Conservation (phyloP, 208 protist genomes). For the Vickermania spadyakhi region DNA sequence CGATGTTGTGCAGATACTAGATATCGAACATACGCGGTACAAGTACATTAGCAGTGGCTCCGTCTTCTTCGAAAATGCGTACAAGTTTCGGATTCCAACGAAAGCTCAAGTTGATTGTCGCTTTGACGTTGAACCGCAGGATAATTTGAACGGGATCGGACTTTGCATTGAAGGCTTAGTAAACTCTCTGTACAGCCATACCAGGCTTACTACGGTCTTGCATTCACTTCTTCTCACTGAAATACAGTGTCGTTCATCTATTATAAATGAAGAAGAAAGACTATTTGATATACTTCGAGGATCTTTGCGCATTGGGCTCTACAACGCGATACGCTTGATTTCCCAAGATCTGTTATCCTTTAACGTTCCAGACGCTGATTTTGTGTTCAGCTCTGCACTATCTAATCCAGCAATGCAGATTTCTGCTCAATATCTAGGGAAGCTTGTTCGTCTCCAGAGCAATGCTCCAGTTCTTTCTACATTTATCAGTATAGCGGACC, state of each 20-base stretch:
- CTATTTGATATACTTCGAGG: constrained; percentile 69
- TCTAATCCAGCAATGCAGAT: constrained; percentile 69
- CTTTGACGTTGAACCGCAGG: constrained; percentile 30
- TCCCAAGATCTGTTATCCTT: background rate
- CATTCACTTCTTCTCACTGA: constrained; percentile 60
- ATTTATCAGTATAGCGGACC: constrained; percentile 86
- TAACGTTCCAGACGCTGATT: background rate
- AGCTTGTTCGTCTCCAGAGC: background rate
- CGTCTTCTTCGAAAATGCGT: constrained; percentile 66
- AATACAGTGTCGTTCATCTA: constrained; percentile 33
- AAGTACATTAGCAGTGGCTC: constrained; percentile 54
- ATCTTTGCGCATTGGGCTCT: constrained; percentile 43
- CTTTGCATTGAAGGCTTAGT: constrained; percentile 67
- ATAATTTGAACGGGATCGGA: constrained; percentile 33
- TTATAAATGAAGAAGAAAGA: constrained; percentile 69
- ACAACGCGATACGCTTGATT: background rate
- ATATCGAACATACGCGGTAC: constrained; percentile 54
- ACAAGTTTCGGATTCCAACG: constrained; percentile 67
- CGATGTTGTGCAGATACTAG: constrained; percentile 47
- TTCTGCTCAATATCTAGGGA: constrained; percentile 43
- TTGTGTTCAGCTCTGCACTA: constrained; percentile 11
- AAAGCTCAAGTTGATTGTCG: constrained; percentile 43
- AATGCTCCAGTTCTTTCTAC: constrained; percentile 16
- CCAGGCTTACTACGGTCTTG: constrained; percentile 60
- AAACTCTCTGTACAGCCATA: constrained; percentile 33